These are phyloP conservation scores for Penicillium nordicum DNA, from an alignment of 2,329 filamentous ascomycete genomes.

Conservation along the genomic window DNA sequence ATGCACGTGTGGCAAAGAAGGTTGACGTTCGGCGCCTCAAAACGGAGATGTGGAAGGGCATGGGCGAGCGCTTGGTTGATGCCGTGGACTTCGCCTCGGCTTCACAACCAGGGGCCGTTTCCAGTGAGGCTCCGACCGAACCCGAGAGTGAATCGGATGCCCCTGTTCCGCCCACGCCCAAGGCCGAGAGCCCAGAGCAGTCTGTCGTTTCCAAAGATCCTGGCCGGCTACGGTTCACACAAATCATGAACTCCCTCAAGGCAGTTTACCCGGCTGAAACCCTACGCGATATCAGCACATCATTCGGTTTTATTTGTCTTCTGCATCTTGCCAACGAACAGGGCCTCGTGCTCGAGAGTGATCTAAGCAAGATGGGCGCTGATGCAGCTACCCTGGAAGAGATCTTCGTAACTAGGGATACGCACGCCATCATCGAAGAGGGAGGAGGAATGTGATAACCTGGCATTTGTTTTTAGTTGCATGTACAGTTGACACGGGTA, in stretches of 20 bases:
- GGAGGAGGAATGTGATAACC: constrained; percentile 25
- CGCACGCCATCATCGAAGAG: constrained; percentile 40
- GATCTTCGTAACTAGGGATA: constrained; percentile 43
- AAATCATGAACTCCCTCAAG: constrained; percentile 86
- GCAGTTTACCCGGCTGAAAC: constrained; percentile 78
- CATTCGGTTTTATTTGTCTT: constrained; percentile 86
- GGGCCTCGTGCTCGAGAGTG: constrained; percentile 71
- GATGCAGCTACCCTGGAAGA: constrained; percentile 41
- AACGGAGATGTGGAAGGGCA: constrained; percentile 63
- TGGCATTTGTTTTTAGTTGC: constrained; percentile 1
- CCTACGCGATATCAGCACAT: constrained; percentile 94
- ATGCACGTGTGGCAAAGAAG: constrained; percentile 64
- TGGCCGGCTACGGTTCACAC: constrained; percentile 73
- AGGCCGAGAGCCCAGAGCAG: constrained; percentile 25
- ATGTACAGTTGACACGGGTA: constrained; percentile 19
- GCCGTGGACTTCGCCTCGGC: constrained; percentile 34
- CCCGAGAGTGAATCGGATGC: constrained; percentile 27
- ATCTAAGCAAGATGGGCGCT: constrained; percentile 32
- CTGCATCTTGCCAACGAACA: constrained; percentile 92
- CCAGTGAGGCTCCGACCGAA: constrained; percentile 17
- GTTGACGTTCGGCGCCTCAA: constrained; percentile 63
- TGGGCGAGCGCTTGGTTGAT: constrained; percentile 47
- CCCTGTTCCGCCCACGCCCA: constrained; percentile 36
- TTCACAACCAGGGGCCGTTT: constrained; percentile 25
- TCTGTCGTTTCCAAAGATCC: constrained; percentile 42